Evolutionary conservation across 2,329 filamentous ascomycete genomes (phyloP), one percentile per base, ranked within the genome.

Genomic region (Neurospora crassa): DNA sequence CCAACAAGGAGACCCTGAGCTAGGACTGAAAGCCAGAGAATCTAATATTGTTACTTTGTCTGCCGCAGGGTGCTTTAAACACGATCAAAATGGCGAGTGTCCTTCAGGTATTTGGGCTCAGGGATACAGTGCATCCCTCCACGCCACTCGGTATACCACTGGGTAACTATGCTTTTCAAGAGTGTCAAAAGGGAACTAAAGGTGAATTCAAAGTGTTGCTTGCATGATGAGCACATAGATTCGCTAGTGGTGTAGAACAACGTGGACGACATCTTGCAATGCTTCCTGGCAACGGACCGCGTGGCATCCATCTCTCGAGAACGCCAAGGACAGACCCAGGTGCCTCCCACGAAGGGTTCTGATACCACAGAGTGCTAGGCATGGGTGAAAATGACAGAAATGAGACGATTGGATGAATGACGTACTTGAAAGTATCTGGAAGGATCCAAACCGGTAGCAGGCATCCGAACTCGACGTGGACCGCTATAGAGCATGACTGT

Each of bases 41-140:
- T 18, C 2, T 3, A 18, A 5, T 34, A 2, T 1, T 10, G 1
- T 0, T 2, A 8, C 14, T 34, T 1, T 10, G 0, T 1, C n/a
- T 4, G 16, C 24, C 1, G 1, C 0, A 34, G 11, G 2, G 1
- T 3, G 1, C 1, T 4, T 37, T 63, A 1, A 63, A 34, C 14
- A 10, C 5, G 3, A 24, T 34, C 2, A 63, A 37, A 63, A 63
- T 18, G 1, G 24, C 14, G 53, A 63, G 53, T 63, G 53, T 63
- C 29, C 29, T 7, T 18, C 16, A 4, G 2, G 24, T 34, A 1
- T 18, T 18, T 5, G 2, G 53, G 8, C 2, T 34, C 7, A 10
- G 24, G 16, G 14, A 12, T 18, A 18, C 24, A 10, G 24, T 34
- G 24, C 7, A 16, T 6, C 4, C 24, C 2, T 34, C 24, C 24